These are phyloP conservation scores for Stentor roeselii DNA, from an alignment of 73 alveolate genomes.

Conservation along the genomic window DNA sequence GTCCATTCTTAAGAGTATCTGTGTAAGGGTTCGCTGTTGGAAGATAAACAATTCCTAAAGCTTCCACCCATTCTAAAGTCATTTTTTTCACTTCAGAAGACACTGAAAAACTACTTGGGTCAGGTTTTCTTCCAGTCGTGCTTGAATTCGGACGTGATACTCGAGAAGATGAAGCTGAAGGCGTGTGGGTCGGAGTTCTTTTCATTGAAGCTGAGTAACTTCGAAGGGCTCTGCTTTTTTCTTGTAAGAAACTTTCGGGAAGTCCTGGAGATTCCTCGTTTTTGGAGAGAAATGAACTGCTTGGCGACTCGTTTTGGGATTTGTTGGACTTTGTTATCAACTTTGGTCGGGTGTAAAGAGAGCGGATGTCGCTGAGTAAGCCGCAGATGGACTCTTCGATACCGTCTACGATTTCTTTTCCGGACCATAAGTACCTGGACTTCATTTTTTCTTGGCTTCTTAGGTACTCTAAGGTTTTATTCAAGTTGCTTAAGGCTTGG, in stretches of 20 bases:
- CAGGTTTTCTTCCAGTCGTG: not conserved
- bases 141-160: not conserved
- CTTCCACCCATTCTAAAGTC: not conserved
- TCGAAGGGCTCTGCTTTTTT: not conserved
- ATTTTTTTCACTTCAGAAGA: not conserved
- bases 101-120: not conserved
- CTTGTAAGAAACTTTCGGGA: not conserved
- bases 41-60: not conserved
- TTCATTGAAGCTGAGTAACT: conserved; percentile 2
- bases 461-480: conserved; percentile 55
- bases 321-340: not conserved
- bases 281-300: not conserved
- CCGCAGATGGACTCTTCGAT: not conserved
- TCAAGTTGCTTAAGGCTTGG: conserved; percentile 52
- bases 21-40: not conserved
- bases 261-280: not conserved
- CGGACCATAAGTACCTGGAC: not conserved
- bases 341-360: not conserved
- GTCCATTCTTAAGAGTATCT: conserved; percentile 6
- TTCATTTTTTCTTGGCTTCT: conserved; percentile 36
- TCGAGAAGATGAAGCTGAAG: not conserved
- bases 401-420: not conserved
- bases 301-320: not conserved
- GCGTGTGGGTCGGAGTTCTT: not conserved
- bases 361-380: not conserved